Evolutionary conservation across 1,284 basidiomycete genomes (phyloP).

Genomic region (Cutaneotrichosporon cutaneum): DNA sequence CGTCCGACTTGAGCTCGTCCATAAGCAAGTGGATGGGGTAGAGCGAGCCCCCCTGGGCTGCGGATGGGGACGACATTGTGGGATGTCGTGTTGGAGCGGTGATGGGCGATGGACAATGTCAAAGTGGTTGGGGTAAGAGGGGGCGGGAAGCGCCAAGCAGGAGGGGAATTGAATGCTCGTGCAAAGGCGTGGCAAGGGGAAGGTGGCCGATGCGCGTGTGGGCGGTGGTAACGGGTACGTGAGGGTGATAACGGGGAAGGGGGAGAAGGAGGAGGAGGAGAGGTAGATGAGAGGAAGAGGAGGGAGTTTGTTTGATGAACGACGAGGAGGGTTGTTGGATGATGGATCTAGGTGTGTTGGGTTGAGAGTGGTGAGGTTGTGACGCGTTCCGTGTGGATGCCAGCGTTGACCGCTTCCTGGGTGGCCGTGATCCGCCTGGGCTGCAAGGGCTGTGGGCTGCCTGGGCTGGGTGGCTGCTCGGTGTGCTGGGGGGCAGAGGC

Average conservation of each 20-base stretch:
- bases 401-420: no score
- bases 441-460: no score
- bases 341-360: neutral
- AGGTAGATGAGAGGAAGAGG: neutral
- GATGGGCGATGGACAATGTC: neutral
- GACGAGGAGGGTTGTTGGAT: neutral
- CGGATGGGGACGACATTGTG: constrained; percentile 33
- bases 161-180: neutral
- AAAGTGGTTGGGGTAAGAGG: neutral
- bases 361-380: neutral
- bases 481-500: neutral
- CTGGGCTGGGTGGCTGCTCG: neutral
- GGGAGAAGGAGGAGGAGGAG: neutral
- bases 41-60: constrained; percentile 31
- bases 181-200: constrained; percentile 2
- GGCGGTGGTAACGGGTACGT: neutral
- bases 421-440: no score
- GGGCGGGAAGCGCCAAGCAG: neutral
- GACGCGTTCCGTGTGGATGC: neutral
- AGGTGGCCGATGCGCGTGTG: neutral
- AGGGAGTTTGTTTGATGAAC: neutral
- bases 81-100: constrained; percentile 1
- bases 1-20: constrained; percentile 85
- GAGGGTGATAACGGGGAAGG: neutral
- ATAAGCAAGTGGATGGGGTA: constrained; percentile 54